Percentiles rank a stretch among this genome's conserved stretches.
These are phyloP conservation scores for Yarrowia sp. DNA, from an alignment of 805 yeast genomes.

Conservation along the genomic window DNA sequence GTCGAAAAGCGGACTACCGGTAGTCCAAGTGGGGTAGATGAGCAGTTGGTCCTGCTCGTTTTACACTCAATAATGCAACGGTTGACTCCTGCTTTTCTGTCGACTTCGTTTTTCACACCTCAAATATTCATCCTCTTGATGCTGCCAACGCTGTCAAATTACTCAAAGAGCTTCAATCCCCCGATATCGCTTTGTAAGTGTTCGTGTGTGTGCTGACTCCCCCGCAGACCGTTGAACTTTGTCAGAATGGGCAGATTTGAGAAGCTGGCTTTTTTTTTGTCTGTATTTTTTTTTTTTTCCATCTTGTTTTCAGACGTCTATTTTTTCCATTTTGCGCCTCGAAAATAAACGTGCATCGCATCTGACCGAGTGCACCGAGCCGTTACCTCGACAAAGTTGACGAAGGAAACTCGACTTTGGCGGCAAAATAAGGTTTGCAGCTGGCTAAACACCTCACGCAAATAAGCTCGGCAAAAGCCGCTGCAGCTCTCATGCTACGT, in stretches of 20 bases:
- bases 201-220: not conserved
- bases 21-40: too few relatives aligned
- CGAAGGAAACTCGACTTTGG: too few relatives aligned
- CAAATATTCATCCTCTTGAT: too few relatives aligned
- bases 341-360: not conserved
- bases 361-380: not conserved
- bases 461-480: not conserved
- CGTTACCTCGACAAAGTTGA: not conserved
- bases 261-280: not conserved
- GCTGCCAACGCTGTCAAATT: too few relatives aligned
- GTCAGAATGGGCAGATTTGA: conserved; percentile 19
- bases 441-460: not conserved
- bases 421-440: too few relatives aligned
- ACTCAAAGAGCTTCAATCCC: not conserved
- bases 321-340: not conserved
- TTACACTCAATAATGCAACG: too few relatives aligned
- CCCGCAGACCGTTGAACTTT: conserved; percentile 29
- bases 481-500: not conserved
- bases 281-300: too few relatives aligned
- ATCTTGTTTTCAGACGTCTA: not conserved
- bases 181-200: not conserved
- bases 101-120: too few relatives aligned
- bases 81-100: too few relatives aligned
- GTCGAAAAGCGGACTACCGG: too few relatives aligned
- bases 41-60: too few relatives aligned